Base-by-base conservation (phyloP, 805 yeast genomes). In the Allodekkera sacchari region DNA sequence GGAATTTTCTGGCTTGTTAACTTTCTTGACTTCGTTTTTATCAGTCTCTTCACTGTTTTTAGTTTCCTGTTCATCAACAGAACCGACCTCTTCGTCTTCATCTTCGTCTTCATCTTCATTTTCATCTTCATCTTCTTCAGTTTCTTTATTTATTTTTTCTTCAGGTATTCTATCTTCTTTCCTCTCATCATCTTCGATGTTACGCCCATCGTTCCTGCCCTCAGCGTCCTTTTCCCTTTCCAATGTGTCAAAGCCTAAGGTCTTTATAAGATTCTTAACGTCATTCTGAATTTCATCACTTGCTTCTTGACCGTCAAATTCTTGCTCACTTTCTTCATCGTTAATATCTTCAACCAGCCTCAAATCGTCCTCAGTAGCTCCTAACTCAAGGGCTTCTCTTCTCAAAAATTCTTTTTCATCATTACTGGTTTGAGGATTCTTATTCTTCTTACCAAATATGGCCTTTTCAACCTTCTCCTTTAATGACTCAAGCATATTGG, bases 341-440 rank as follows among this genome's bases (percentile, higher is more conserved):
- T 61, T 57, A 3, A 80, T 44, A 11, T 67, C 81, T 21, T 68
- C 66, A 9, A 88, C 44, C 31, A 87, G 56, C 27, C 71, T 68
- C 28, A 88, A 51, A 53, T 87, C 96, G 15, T 77, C 88, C 43
- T 83, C 92, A 11, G 84, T 68, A 14, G 96, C 97, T 21, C 96
- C 96, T 18, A 88, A 59, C 15, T 77, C 77, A 10, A 77, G 52
- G 3, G 94, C 94, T 59, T 81, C 94, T 38, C 76, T 72, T 43
- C 81, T 75, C 30, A 83, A 53, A 8, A 27, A 10, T 14, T 27
- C 34, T 11, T 31, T 31, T 21, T 25, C 18, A n/a, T 3, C 22
- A n/a, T n/a, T n/a, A n/a, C n/a, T n/a, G n/a, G n/a, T n/a, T n/a
- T n/a, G 33, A 34, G 12, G 36, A 27, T n/a, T 36, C 49, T 14